phyloP scores from a whole-genome alignment of 345 rosid genomes.

The Luvunga scandens region DNA sequence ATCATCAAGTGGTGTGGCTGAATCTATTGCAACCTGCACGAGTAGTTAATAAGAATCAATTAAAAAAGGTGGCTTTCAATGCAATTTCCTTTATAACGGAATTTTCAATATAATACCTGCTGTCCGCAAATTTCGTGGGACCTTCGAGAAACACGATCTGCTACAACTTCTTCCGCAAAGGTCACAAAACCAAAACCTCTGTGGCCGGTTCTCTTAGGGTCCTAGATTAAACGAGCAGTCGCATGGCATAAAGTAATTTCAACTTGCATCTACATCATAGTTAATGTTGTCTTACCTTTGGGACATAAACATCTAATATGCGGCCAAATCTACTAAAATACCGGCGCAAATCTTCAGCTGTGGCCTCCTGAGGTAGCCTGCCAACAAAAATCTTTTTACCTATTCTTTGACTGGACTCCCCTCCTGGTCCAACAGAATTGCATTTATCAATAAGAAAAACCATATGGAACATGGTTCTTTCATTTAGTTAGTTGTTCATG shows the following conservation, averaged over 20 bases:
- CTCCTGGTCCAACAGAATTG: slow-evolving; percentile 42
- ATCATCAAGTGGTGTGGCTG: slow-evolving; percentile 91
- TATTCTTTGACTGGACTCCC: slow-evolving; percentile 65
- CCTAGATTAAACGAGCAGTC: slow-evolving; percentile 39
- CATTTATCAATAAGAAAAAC: neutral
- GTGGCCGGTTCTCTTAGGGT: slow-evolving; percentile 91
- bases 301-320: slow-evolving; percentile 88
- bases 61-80: neutral
- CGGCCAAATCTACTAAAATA: slow-evolving; percentile 94
- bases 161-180: slow-evolving; percentile 91
- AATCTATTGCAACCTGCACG: slow-evolving; percentile 90
- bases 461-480: neutral
- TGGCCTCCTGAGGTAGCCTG: slow-evolving; percentile 96
- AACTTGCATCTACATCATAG: neutral
- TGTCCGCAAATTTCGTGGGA: slow-evolving; percentile 97
- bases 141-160: slow-evolving; percentile 88
- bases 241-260: neutral
- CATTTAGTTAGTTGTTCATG: neutral
- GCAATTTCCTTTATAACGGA: neutral
- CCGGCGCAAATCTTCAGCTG: slow-evolving; percentile 74
- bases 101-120: slow-evolving; percentile 48
- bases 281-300: slow-evolving; percentile 42
- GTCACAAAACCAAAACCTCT: slow-evolving; percentile 98
- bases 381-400: slow-evolving; percentile 96
- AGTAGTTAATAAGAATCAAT: slow-evolving; percentile 2